Base-by-base conservation (phyloP, 257 asterid genomes). In the Solanum ossicruentum region DNA sequence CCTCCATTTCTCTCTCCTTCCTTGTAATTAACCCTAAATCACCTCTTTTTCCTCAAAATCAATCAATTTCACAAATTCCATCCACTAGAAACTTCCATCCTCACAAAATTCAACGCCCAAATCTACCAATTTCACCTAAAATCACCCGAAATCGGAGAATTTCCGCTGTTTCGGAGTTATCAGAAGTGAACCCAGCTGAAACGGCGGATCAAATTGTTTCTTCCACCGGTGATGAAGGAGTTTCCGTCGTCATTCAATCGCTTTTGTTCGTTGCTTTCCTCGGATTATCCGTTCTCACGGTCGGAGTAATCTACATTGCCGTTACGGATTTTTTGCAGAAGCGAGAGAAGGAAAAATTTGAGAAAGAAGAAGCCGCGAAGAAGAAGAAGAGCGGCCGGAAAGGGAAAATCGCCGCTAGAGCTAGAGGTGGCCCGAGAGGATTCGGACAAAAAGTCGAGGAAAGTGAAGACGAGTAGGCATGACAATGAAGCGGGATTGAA, bases 281-380 rank as follows among this genome's bases (percentile, higher is more conserved):
- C 56, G 95, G 93, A 49, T 89, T 96, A 87, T 89, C 98, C 88
- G 80, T 96, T 89, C 95, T 96, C 67, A 95, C 97, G 16, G 36
- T 89, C 0, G 99, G 99, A 94, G 99, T 94, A 9, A 87, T 95
- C 90, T 96, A 95, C 91, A 91, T 96, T 67, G 97, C 89, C 0
- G 97, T 93, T 57, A 92, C 98, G 56, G 99, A 96, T 83, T 96
- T 90, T 94, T 84, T 96, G 93, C 92, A 85, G 90, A 96, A 93
- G 63, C 94, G 97, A 90, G 98, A 96, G 84, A 86, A 89, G 6
- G 98, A 96, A 51, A 93, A 90, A 65, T 91, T 93, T 72, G 97
- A 89, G 90, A 94, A 94, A 86, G 97, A 94, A 78, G 99, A 96
- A 82, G 90, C 94, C 8, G 91, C 92, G 17, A 89, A 88, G 86